phyloP scores from a whole-genome alignment of 2,329 filamentous ascomycete genomes.

The Pestalotiopsis sp. region DNA sequence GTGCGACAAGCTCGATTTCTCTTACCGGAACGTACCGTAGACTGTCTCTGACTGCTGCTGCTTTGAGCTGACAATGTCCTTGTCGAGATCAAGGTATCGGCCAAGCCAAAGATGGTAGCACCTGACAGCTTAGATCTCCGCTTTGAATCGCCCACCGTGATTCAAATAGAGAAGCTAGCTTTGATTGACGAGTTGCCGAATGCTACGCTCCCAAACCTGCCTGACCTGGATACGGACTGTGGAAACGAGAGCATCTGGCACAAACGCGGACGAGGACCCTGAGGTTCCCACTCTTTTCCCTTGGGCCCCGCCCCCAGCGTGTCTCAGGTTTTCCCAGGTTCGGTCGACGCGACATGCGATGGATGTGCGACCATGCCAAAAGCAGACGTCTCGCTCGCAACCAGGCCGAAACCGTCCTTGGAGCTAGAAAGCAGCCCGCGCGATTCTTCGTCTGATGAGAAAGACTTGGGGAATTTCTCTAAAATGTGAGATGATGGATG shows the following conservation, averaged over 20 bases:
- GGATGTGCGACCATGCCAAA: slow-evolving; percentile 1
- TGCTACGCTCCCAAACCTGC: slow-evolving; percentile 8
- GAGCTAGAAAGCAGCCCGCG: neutral
- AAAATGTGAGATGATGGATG: neutral
- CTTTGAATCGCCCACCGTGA: neutral
- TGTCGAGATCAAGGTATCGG: neutral
- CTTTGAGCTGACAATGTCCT: no score
- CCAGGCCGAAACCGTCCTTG: neutral
- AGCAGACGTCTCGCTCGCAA: slow-evolving; percentile 1
- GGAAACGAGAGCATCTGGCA: neutral
- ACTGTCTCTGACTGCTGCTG: no score
- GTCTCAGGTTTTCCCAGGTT: slow-evolving; percentile 9
- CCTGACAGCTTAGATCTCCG: neutral
- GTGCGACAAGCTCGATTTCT: no score
- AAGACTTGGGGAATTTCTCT: neutral
- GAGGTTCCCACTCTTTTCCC: neutral
- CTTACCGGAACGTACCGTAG: no score
- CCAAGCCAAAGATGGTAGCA: neutral
- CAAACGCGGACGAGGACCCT: neutral
- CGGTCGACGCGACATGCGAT: slow-evolving; percentile 8
- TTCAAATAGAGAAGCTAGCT: slow-evolving; percentile 7
- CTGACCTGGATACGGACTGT: neutral
- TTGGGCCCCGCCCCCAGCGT: slow-evolving; percentile 2
- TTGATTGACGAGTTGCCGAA: slow-evolving; percentile 8
- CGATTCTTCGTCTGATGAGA: neutral